Evolutionary conservation across 106 monocot species (phyloP), one percentile per base, ranked within the genome.

Genomic region (Amphibolis antarctica): DNA sequence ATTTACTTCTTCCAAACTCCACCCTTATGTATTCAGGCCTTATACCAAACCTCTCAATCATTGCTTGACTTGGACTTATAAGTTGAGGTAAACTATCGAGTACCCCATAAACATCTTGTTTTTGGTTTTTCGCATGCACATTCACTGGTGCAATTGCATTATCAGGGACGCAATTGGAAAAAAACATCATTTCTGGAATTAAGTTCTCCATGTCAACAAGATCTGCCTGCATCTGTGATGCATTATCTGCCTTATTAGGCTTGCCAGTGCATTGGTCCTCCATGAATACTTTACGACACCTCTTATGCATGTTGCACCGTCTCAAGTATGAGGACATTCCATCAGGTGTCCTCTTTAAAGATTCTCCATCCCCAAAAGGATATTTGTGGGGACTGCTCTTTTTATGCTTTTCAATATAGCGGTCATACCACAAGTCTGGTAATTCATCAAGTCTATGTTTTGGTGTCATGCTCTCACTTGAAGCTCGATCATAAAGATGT

Each of bases 41-140:
- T 80, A 91, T 82, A 15, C 98, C 98, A 81, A 91, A 98, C 30
- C 98, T 84, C 75, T 98, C 98, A 63, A 98, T 80, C 98, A 98
- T 88, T 46, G 90, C 91, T 51, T 83, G 76, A 73, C 80, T 98
- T 44, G 78, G 84, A 65, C 74, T 77, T 59, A 79, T 69, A 42
- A 91, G 58, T 43, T 73, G 59, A 3, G 98, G 98, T 42, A 98
- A 75, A 69, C 87, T 91, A 67, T 98, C 98, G 59, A 98, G 98
- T 61, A 85, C 82, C 10, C 78, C 86, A 79, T 65, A 72, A 53
- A 86, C 63, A 58, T 98, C 98, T 63, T 83, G 44, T 45, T 75
- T 81, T 28, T 71, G 56, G 42, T 59, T 75, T 46, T 83, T 76
- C 46, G 78, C 77, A 10, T 42, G 55, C 20, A 44, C 60, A 67